Evolutionary conservation across 805 yeast genomes (phyloP).

Genomic region (Yamadazyma sp.): DNA sequence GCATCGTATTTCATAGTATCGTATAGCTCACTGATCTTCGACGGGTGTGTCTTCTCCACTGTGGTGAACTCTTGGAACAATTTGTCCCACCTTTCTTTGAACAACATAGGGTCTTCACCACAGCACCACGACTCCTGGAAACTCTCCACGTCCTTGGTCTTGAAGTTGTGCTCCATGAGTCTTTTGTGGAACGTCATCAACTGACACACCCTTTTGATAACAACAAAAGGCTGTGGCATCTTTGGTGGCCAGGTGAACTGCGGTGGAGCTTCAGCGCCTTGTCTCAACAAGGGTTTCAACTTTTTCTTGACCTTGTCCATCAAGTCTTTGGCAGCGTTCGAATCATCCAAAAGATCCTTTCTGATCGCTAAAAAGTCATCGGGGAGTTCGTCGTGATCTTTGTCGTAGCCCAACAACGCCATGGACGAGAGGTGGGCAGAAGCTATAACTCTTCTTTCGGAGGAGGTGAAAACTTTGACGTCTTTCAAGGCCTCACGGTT

Average conservation of each 20-base stretch:
- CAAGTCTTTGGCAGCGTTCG: conserved; percentile 95
- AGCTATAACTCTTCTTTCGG: conserved; percentile 92
- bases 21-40: conserved; percentile 92
- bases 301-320: conserved; percentile 98
- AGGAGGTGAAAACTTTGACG: conserved; percentile 83
- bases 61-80: conserved; percentile 86
- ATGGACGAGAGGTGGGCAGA: conserved; percentile 87
- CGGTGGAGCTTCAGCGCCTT: conserved; percentile 95
- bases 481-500: conserved; percentile 83
- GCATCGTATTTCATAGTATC: conserved; percentile 99
- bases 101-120: conserved; percentile 87
- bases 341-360: conserved; percentile 90
- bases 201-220: conserved; percentile 90
- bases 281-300: conserved; percentile 87
- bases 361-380: conserved; percentile 79
- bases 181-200: conserved; percentile 88
- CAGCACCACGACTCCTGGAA: conserved; percentile 93
- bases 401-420: conserved; percentile 69
- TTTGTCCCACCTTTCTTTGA: conserved; percentile 97
- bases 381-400: conserved; percentile 49
- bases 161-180: conserved; percentile 80
- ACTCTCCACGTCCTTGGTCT: conserved; percentile 57
- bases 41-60: conserved; percentile 96
- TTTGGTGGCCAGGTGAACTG: conserved; percentile 99
- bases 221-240: conserved; percentile 96